Percentiles rank a stretch among this genome's conserved stretches.
Evolutionary conservation across 2,329 filamentous ascomycete genomes (phyloP).

Genomic region (Aaosphaeria pasadenensis): DNA sequence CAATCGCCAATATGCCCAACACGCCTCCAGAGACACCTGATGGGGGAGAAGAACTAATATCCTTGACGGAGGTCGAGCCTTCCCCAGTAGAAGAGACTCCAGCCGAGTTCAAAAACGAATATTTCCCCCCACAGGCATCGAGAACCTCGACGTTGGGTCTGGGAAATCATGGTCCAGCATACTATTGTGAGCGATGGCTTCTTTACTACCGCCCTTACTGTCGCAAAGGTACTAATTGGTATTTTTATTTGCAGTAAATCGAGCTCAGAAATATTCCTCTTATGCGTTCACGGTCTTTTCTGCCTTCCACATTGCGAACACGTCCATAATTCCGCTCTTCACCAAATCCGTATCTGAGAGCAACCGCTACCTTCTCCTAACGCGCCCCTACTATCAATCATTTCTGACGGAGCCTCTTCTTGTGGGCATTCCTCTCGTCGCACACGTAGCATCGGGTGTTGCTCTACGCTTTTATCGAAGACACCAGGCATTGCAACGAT

Average conservation of each 20-base stretch:
- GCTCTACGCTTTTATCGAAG: conserved; percentile 73
- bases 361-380: conserved; percentile 85
- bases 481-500: conserved; percentile 67
- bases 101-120: conserved; percentile 50
- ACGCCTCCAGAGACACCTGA: conserved; percentile 15
- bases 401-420: conserved; percentile 71
- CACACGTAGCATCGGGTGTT: conserved; percentile 75
- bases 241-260: conserved; percentile 53
- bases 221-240: neutral
- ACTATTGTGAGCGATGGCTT: conserved; percentile 60
- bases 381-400: conserved; percentile 88
- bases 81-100: conserved; percentile 67
- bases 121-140: conserved; percentile 36
- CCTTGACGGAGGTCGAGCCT: conserved; percentile 77
- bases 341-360: conserved; percentile 58
- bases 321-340: conserved; percentile 30
- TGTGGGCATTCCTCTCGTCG: conserved; percentile 68
- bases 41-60: conserved; percentile 54
- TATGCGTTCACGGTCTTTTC: conserved; percentile 54
- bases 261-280: conserved; percentile 83
- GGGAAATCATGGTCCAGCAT: conserved; percentile 69
- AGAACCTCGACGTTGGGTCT: conserved; percentile 50
- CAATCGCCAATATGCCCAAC: conserved; percentile 10
- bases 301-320: conserved; percentile 49
- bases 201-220: neutral